Conservation (phyloP, 148 eudicot species). For the Persicaria maculosa region DNA sequence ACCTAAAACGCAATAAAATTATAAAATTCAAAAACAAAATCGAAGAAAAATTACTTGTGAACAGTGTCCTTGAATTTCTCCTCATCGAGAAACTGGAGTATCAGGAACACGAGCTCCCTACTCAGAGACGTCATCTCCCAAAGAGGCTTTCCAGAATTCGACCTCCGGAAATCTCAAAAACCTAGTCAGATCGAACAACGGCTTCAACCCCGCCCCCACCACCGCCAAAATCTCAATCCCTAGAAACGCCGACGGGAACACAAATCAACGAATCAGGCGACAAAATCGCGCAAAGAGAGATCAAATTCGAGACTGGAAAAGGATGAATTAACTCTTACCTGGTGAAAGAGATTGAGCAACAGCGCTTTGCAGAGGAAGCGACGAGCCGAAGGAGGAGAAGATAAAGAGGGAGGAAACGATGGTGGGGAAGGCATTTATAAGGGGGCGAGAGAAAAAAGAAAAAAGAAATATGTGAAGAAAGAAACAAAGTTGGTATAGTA, state of each 20-base stretch:
- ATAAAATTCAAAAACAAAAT: neutral
- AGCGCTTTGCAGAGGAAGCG: constrained; percentile 5
- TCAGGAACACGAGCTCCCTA: constrained; percentile 83
- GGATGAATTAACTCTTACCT: constrained; percentile 14
- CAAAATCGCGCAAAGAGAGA: neutral
- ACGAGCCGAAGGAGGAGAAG: constrained; percentile 12
- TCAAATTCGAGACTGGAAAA: constrained; percentile 1
- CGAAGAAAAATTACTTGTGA: constrained; percentile 44
- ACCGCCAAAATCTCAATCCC: constrained; percentile 23
- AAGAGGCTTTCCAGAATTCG: constrained; percentile 13
- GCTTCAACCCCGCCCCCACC: neutral
- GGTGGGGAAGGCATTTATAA: constrained; percentile 24
- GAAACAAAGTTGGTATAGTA: constrained; percentile 12
- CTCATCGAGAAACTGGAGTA: constrained; percentile 95
- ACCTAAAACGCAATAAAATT: neutral
- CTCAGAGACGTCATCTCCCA: constrained; percentile 69
- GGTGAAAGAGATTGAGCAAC: constrained; percentile 26
- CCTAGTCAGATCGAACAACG: constrained; percentile 28
- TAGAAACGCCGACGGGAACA: constrained; percentile 7
- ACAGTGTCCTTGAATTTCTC: constrained; percentile 85
- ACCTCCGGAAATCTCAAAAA: constrained; percentile 11
- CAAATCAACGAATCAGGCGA: neutral
- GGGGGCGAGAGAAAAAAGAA: constrained; percentile 17
- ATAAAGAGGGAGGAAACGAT: constrained; percentile 15
- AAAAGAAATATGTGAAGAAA: constrained; percentile 20